Base-by-base conservation (phyloP, 1,139 yeast genomes). In the Kodamaea plutei region DNA sequence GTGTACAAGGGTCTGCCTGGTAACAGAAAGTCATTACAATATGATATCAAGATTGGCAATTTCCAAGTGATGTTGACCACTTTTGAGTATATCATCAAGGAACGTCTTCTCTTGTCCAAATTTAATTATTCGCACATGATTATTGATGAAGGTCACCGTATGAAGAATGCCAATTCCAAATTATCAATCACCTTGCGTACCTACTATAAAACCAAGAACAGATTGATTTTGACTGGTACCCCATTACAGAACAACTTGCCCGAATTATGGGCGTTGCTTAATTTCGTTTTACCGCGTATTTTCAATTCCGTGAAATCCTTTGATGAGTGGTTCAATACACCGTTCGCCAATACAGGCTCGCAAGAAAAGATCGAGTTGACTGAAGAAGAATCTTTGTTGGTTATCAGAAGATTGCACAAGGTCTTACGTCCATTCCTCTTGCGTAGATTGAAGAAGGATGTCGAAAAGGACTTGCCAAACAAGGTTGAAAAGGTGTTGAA, bases 391-490 rank as follows among this genome's bases (percentile, higher is more conserved):
- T 83, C 95, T 12, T 68, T 91, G 43, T 77, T 91, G 65, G 85
- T 91, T 37, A 91, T 91, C 52, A 73, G 97, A 57, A 85, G 98
- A 75, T 73, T 91, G 54, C 98, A 91, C 58, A 91, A 91, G 56
- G 98, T 91, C 15, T 71, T 91, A 52, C 76, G 98, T 53, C 98
- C 98, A 3, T 91, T 91, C 72, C 68, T 91, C 47, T 69, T 91
- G 49, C 79, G 98, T 63, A 82, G 98, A 66, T 73, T 91, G 63
- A 91, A 91, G 64, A 89, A 88, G 57, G 98, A 91, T 65, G 98
- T 91, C 23, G 98, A 91, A 54, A 89, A 88, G 54, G 97, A 89
- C 53, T 72, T 91, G 44, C 98, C 98, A 2, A 89, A 87, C 54
- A 91, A 91, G 65, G 85, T 91, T 33, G 98, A 91, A 61, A 88